A percentile compares a stretch with the other conserved stretches of the same genome.
These are phyloP conservation scores for Lotus japonicus DNA, from an alignment of 306 rosid species.

Conservation along the genomic window DNA sequence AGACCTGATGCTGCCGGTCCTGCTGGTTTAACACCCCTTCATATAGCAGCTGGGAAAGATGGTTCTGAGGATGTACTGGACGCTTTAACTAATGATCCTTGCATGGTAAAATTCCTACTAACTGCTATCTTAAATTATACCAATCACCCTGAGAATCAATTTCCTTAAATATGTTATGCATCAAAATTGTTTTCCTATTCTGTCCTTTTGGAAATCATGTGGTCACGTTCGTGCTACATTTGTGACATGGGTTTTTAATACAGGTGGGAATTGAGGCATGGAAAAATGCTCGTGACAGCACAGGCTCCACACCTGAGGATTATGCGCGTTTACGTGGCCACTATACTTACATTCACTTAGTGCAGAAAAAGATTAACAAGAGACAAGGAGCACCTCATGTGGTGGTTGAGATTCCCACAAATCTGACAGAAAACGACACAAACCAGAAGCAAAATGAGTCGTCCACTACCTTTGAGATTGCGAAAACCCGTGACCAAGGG, in stretches of 20 bases:
- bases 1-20: conserved; percentile 80
- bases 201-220: not conserved
- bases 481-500: conserved; percentile 25
- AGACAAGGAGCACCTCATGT: conserved; percentile 61
- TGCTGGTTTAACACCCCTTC: conserved; percentile 81
- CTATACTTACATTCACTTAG: conserved; percentile 63
- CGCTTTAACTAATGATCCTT: conserved; percentile 79
- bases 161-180: not conserved
- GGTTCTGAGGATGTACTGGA: conserved; percentile 72
- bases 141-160: not conserved
- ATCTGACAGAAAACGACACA: conserved; percentile 28
- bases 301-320: conserved; percentile 87
- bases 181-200: not conserved
- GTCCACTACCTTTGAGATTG: conserved; percentile 54
- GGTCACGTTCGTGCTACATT: conserved; percentile 1
- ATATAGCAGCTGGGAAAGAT: conserved; percentile 83
- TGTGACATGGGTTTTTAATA: conserved; percentile 5
- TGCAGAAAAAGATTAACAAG: conserved; percentile 71
- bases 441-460: conserved; percentile 41
- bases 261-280: conserved; percentile 97
- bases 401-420: conserved; percentile 71
- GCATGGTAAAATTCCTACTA: conserved; percentile 51
- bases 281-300: conserved; percentile 73
- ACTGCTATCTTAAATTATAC: not conserved
- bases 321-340: conserved; percentile 75